Conservation (phyloP, 257 asterid species). For the Primulina huaijiensis region DNA sequence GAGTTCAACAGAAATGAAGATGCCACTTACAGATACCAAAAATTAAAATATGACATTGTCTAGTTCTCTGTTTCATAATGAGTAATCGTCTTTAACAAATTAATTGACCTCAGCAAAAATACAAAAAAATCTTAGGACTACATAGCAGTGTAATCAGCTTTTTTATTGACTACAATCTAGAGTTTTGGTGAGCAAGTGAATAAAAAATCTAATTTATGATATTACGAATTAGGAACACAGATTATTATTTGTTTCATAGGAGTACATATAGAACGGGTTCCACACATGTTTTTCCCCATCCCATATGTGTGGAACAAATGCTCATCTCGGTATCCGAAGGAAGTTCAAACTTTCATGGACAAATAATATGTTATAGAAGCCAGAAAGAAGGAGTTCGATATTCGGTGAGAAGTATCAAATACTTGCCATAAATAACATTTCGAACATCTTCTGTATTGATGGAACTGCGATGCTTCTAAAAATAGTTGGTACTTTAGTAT, state of each 20-base stretch:
- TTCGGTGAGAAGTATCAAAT: neutral
- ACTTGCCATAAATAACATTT: no score
- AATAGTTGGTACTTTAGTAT: no score
- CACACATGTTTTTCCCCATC: no score
- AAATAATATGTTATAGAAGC: neutral
- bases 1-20: neutral
- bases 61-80: neutral
- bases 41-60: neutral
- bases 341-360: neutral
- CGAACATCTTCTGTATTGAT: no score
- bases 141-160: neutral
- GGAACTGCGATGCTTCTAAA: no score
- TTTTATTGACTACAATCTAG: neutral
- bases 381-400: neutral
- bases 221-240: neutral
- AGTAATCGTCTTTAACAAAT: neutral
- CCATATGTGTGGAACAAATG: neutral
- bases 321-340: neutral
- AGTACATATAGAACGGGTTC: no score
- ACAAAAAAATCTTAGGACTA: neutral
- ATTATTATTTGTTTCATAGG: no score
- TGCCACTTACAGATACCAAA: neutral
- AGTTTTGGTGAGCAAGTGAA: neutral
- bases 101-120: conserved; percentile 3
- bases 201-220: neutral